A percentile compares a stretch with the other conserved stretches of the same genome.
Evolutionary conservation across 2,329 filamentous ascomycete genomes (phyloP).

Genomic region (Claviceps purpurea): DNA sequence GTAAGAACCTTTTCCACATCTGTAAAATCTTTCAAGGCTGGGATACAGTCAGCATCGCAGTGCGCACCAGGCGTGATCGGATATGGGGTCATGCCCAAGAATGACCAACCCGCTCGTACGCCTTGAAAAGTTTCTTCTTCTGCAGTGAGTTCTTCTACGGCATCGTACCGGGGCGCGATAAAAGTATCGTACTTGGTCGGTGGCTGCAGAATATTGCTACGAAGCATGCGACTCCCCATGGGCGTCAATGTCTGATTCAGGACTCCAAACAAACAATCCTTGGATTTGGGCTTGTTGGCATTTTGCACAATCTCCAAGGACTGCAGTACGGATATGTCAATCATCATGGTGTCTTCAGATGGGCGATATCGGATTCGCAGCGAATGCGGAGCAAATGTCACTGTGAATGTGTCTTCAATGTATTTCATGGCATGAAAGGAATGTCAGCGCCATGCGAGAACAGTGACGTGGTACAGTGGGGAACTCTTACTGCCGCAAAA

Average conservation of each 20-base stretch:
- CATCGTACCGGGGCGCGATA: constrained; percentile 62
- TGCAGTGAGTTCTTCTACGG: constrained; percentile 65
- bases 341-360: constrained; percentile 89
- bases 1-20: constrained; percentile 74
- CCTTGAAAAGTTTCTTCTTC: constrained; percentile 78
- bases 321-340: constrained; percentile 76
- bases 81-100: neutral
- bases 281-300: constrained; percentile 61
- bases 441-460: constrained; percentile 7
- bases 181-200: constrained; percentile 55
- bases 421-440: constrained; percentile 59
- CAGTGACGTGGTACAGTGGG: neutral
- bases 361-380: constrained; percentile 73
- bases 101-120: constrained; percentile 48
- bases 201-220: constrained; percentile 80
- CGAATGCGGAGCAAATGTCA: constrained; percentile 32
- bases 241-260: constrained; percentile 76
- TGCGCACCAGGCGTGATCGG: too few relatives aligned
- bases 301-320: constrained; percentile 89
- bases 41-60: neutral
- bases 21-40: constrained; percentile 58
- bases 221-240: constrained; percentile 75
- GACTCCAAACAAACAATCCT: constrained; percentile 70
- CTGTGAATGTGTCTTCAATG: constrained; percentile 54
- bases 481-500: constrained; percentile 62